A percentile compares a stretch with the other conserved stretches of the same genome.
phyloP scores from a whole-genome alignment of 2,329 filamentous ascomycete genomes.

The Neophaeococcomyces aloes region DNA sequence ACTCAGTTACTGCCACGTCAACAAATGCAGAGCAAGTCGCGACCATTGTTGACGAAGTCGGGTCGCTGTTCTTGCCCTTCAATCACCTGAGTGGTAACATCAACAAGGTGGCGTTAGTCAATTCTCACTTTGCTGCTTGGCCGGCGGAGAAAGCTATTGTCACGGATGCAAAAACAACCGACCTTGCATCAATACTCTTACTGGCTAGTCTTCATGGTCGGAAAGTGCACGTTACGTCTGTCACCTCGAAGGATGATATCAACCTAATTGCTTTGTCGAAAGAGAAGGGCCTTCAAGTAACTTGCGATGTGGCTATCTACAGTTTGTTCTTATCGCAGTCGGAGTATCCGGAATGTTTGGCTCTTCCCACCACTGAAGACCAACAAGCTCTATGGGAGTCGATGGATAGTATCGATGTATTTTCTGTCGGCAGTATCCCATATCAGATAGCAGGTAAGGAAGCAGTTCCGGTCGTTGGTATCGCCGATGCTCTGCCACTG shows the following conservation, averaged over 20 bases:
- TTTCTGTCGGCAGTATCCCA: constrained; percentile 67
- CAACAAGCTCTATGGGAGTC: constrained; percentile 66
- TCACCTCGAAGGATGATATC: constrained; percentile 73
- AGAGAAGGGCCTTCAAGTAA: constrained; percentile 69
- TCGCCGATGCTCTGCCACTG: constrained; percentile 62
- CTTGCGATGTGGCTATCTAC: constrained; percentile 74
- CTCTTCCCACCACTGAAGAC: constrained; percentile 56
- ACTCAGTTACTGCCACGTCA: constrained; percentile 64
- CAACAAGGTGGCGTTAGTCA: constrained; percentile 70
- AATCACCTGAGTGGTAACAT: constrained; percentile 72
- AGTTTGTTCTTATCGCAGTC: constrained; percentile 62
- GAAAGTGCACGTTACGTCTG: constrained; percentile 68
- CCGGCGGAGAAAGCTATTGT: constrained; percentile 68
- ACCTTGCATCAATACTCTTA: constrained; percentile 68
- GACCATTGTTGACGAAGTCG: constrained; percentile 61
- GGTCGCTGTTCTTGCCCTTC: constrained; percentile 73
- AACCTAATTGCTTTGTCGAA: constrained; percentile 66
- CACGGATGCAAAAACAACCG: constrained; percentile 69
- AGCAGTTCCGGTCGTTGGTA: constrained; percentile 53
- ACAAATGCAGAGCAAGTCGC: constrained; percentile 65
- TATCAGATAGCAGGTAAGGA: constrained; percentile 58
- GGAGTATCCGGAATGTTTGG: constrained; percentile 57
- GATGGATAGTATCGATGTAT: constrained; percentile 62
- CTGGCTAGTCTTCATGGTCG: constrained; percentile 67
- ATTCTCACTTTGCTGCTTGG: constrained; percentile 69